Percentiles rank a stretch among this genome's conserved stretches.
phyloP scores from a whole-genome alignment of 805 yeast species.

The Tetrapisispora iriomotensis region DNA sequence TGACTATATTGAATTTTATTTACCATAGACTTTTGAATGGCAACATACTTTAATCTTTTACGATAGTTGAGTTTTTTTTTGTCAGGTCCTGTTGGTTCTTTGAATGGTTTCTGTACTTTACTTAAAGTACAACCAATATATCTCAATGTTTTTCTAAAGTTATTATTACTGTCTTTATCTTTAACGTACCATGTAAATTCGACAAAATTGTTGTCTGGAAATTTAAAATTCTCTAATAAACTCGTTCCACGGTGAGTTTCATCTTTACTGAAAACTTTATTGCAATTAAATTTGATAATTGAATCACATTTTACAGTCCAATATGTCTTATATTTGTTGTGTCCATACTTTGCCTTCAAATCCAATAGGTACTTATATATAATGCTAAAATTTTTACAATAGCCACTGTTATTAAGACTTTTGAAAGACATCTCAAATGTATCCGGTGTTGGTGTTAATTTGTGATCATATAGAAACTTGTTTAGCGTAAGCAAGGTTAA shows the following conservation, averaged over 20 bases:
- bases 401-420: constrained; percentile 28
- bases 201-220: constrained; percentile 6
- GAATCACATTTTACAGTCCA: constrained; percentile 22
- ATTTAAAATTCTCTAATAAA: constrained; percentile 2
- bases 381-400: constrained; percentile 19
- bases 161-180: too few species aligned
- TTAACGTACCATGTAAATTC: constrained; percentile 12
- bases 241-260: neutral
- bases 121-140: constrained; percentile 18
- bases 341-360: constrained; percentile 4
- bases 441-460: constrained; percentile 25
- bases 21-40: constrained; percentile 22
- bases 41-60: constrained; percentile 13
- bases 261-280: neutral
- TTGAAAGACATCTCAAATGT: constrained; percentile 30
- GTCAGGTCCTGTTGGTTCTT: constrained; percentile 1
- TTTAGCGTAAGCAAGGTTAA: constrained; percentile 27
- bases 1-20: constrained; percentile 26
- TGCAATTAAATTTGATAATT: constrained; percentile 18
- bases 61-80: constrained; percentile 13
- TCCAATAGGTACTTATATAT: constrained; percentile 20
- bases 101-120: neutral
- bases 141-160: constrained; percentile 11
- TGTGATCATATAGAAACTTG: constrained; percentile 20
- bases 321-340: constrained; percentile 11